Conservation (phyloP, 768 basidiomycete species). For the Mycena latifolia region DNA sequence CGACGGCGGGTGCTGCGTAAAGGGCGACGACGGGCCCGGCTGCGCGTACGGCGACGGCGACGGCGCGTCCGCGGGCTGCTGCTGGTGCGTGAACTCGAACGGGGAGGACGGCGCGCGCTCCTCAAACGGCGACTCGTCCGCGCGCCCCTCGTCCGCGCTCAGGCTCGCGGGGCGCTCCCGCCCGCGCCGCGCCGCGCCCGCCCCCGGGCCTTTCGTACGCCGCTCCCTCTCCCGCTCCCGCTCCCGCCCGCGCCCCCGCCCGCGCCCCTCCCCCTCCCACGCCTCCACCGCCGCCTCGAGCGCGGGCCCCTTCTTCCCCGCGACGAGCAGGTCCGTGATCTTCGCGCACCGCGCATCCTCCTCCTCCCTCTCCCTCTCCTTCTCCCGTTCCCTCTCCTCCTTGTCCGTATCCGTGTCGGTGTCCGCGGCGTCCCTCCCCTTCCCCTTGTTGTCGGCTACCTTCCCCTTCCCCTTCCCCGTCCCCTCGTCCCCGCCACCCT, state of each 20-base stretch:
- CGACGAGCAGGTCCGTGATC: constrained; percentile 74
- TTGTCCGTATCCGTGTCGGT: not conserved
- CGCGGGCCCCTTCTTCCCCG: constrained; percentile 74
- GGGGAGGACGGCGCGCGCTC: too few species aligned
- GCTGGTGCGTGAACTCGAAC: too few species aligned
- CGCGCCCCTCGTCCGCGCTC: constrained; percentile 22
- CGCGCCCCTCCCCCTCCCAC: constrained; percentile 59
- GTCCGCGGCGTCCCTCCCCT: constrained; percentile 7
- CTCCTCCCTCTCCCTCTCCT: constrained; percentile 32
- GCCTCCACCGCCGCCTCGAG: constrained; percentile 73
- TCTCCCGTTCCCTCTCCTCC: not conserved
- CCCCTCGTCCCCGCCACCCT: too few species aligned
- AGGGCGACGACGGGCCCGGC: constrained; percentile 7
- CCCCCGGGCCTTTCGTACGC: not conserved
- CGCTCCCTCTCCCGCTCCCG: constrained; percentile 56
- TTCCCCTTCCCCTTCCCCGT: not conserved
- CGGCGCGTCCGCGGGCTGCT: too few species aligned
- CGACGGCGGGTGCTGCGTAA: not conserved
- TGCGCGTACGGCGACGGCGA: not conserved
- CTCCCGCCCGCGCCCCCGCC: constrained; percentile 7
- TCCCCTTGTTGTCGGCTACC: constrained; percentile 42
- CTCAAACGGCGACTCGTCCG: too few species aligned
- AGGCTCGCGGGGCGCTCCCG: too few species aligned
- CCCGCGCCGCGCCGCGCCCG: too few species aligned
- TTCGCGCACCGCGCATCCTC: constrained; percentile 72